Percentiles rank a stretch among this genome's conserved stretches.
Evolutionary conservation across 2,329 filamentous ascomycete genomes (phyloP).

Genomic region (Trichoderma breve): DNA sequence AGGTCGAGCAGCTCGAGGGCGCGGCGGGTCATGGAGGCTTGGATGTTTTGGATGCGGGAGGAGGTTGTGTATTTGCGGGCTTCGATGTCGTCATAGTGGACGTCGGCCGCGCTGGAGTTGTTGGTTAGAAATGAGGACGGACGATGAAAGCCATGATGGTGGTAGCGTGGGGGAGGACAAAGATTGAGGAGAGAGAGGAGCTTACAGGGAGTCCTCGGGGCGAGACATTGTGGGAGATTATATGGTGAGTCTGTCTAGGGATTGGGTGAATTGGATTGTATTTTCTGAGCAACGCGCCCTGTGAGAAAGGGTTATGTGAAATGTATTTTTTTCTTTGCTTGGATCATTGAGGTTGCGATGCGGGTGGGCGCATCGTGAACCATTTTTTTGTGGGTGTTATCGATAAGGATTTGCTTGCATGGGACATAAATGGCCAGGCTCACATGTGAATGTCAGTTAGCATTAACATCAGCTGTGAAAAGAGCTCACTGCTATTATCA

Average conservation of each 20-base stretch:
- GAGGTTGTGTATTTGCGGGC: conserved; percentile 97
- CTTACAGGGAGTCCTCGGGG: conserved; percentile 89
- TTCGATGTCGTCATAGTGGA: conserved; percentile 95
- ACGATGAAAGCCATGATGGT: conserved; percentile 24
- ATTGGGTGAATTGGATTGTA: not conserved
- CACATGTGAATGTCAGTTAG: not conserved
- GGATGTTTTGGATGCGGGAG: conserved; percentile 92
- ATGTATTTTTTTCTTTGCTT: not conserved
- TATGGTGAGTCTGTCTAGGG: not conserved
- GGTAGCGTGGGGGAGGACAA: conserved; percentile 24
- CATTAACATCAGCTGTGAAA: not conserved
- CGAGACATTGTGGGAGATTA: conserved; percentile 72
- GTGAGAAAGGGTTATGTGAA: not conserved
- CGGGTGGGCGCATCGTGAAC: conserved; percentile 2
- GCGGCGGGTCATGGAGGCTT: conserved; percentile 89
- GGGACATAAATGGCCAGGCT: not conserved
- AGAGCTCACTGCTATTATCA: too few species aligned
- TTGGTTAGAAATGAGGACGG: not conserved
- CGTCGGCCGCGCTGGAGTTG: conserved; percentile 73
- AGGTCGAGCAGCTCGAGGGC: conserved; percentile 90
- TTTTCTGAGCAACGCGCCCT: not conserved
- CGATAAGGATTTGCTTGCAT: conserved; percentile 18
- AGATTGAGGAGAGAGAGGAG: conserved; percentile 17
- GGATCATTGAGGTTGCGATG: not conserved
- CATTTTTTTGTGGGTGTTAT: conserved; percentile 21